These are phyloP conservation scores for Polygonum maritimum DNA, from an alignment of 148 eudicot genomes.

Conservation along the genomic window DNA sequence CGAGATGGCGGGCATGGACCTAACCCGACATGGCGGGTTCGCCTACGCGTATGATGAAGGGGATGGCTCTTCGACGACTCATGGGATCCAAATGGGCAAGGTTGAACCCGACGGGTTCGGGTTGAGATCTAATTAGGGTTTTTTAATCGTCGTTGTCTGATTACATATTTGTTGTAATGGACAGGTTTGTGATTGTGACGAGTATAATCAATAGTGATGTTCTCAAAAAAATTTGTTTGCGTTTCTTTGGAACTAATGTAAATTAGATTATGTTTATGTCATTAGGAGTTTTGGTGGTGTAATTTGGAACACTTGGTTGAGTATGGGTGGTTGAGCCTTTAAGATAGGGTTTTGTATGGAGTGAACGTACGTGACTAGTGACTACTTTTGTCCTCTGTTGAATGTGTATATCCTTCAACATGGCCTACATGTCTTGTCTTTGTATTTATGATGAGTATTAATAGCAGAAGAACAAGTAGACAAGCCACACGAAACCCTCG, in stretches of 20 bases:
- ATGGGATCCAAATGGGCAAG: constrained; percentile 2
- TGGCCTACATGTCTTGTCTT: neutral
- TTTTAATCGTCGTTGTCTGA: too few species aligned
- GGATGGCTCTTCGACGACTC: neutral
- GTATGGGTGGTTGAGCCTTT: neutral
- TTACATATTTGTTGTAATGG: too few species aligned
- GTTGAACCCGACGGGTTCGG: neutral
- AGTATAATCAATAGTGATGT: neutral
- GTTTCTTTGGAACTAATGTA: neutral
- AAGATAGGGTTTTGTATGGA: constrained; percentile 4
- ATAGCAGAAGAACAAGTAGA: neutral
- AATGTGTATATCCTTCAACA: neutral
- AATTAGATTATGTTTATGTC: neutral
- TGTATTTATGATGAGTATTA: neutral
- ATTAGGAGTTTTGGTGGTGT: neutral
- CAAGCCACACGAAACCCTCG: neutral
- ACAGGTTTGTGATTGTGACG: neutral
- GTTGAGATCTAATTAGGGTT: neutral
- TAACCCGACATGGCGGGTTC: constrained; percentile 15
- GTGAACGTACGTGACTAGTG: neutral
- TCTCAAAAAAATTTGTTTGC: neutral
- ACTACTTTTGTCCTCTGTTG: neutral
- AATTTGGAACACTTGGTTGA: neutral
- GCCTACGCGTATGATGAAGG: constrained; percentile 15
- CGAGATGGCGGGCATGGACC: constrained; percentile 23